A percentile compares a stretch with the other conserved stretches of the same genome.
These are phyloP conservation scores for Rhodomyrtus tomentosa DNA, from an alignment of 345 rosid species.

Conservation along the genomic window DNA sequence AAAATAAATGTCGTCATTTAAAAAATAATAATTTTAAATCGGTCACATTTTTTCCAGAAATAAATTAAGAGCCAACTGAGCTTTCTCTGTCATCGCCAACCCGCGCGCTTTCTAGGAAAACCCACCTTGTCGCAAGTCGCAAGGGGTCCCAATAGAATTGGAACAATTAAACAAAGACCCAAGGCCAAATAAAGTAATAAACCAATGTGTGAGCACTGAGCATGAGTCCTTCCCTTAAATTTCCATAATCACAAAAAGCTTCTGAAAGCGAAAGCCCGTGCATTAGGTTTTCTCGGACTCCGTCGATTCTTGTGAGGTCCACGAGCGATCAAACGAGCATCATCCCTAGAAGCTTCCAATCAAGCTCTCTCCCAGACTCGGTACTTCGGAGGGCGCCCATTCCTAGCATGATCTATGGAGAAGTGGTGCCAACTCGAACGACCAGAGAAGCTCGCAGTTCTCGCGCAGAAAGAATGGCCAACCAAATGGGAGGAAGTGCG, in stretches of 20 bases:
- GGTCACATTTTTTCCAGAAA: no score
- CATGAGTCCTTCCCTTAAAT: background rate
- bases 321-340: slow-evolving; percentile 36
- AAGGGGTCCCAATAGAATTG: background rate
- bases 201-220: background rate
- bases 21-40: no score
- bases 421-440: background rate
- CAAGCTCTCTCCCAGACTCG: slow-evolving; percentile 22
- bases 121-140: background rate
- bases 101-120: background rate
- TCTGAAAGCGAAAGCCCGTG: background rate
- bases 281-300: background rate
- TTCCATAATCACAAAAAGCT: background rate
- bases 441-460: background rate
- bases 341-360: background rate
- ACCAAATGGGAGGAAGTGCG: slow-evolving; percentile 2
- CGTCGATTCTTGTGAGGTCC: slow-evolving; percentile 23
- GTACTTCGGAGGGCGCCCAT: slow-evolving; percentile 21
- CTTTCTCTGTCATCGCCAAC: background rate
- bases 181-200: background rate
- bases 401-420: background rate
- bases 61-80: background rate
- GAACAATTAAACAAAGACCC: background rate
- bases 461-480: background rate
- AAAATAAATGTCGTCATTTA: no score